Evolutionary conservation across 2,329 filamentous ascomycete species (phyloP).

Genomic region (Alternaria solani): DNA sequence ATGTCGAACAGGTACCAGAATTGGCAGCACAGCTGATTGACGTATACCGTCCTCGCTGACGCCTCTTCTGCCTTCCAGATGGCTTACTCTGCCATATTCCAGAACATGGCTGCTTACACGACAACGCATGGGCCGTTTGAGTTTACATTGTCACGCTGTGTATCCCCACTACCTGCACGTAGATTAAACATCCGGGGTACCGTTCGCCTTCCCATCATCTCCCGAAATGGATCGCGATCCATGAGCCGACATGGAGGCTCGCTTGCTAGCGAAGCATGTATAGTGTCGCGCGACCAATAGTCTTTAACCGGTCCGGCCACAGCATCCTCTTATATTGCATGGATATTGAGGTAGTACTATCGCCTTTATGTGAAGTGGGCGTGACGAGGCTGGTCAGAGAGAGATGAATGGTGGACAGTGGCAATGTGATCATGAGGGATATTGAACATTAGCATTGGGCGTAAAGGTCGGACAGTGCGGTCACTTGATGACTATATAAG

Average conservation of each 20-base stretch:
- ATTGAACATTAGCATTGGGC: conserved; percentile 6
- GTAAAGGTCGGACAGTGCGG: background rate
- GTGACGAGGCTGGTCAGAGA: conserved; percentile 12
- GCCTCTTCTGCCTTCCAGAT: background rate
- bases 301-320: conserved; percentile 31
- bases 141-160: conserved; percentile 26
- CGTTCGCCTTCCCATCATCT: conserved; percentile 18
- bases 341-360: conserved; percentile 37
- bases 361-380: conserved; percentile 28
- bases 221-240: conserved; percentile 28
- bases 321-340: conserved; percentile 28
- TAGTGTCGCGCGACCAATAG: conserved; percentile 31
- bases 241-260: conserved; percentile 35
- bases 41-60: background rate
- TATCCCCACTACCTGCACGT: conserved; percentile 14
- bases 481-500: conserved; percentile 26
- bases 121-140: background rate
- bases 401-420: conserved; percentile 8
- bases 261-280: conserved; percentile 24
- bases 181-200: conserved; percentile 38
- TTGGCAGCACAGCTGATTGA: background rate
- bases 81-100: background rate
- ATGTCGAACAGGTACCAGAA: background rate
- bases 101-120: background rate
- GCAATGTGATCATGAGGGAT: conserved; percentile 22